Evolutionary conservation across 2,329 filamentous ascomycete genomes (phyloP).

Genomic region (Pezicula carpinea): DNA sequence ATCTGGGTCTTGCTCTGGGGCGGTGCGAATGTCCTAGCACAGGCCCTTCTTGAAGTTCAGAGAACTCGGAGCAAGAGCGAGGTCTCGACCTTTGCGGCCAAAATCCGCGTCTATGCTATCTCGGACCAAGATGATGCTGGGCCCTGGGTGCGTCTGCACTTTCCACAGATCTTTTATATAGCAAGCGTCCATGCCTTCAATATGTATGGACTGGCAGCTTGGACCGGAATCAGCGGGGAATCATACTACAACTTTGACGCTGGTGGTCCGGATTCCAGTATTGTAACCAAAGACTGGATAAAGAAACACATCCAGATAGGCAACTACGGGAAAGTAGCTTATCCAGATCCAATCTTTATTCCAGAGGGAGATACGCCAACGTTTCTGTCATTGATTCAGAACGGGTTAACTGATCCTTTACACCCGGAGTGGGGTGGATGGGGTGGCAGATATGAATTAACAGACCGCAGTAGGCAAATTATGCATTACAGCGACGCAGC

Average conservation of each 20-base stretch:
- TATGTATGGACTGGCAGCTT: conserved; percentile 48
- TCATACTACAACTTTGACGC: conserved; percentile 40
- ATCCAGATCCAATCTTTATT: conserved; percentile 45
- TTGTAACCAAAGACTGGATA: conserved; percentile 47
- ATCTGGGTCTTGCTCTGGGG: conserved; percentile 51
- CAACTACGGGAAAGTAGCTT: conserved; percentile 35
- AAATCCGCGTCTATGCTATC: conserved; percentile 49
- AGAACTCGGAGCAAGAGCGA: conserved; percentile 26
- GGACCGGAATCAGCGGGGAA: conserved; percentile 51
- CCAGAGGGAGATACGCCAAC: conserved; percentile 45
- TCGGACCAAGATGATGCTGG: conserved; percentile 56
- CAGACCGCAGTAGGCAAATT: conserved; percentile 15
- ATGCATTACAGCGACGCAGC: conserved; percentile 28
- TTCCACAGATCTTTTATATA: conserved; percentile 52
- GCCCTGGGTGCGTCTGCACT: conserved; percentile 48
- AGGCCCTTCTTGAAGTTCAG: conserved; percentile 39
- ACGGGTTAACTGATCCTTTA: conserved; percentile 34
- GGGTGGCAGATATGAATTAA: conserved; percentile 35
- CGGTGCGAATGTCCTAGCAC: conserved; percentile 47
- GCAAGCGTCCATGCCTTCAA: conserved; percentile 51
- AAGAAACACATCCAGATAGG: conserved; percentile 49
- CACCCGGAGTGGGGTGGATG: conserved; percentile 37
- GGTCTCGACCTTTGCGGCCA: conserved; percentile 32
- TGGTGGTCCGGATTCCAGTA: conserved; percentile 42
- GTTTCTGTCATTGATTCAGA: conserved; percentile 36